Percentiles rank a stretch among this genome's conserved stretches.
phyloP scores from a whole-genome alignment of 2,329 filamentous ascomycete species.

The Neofusicoccum cordaticola region DNA sequence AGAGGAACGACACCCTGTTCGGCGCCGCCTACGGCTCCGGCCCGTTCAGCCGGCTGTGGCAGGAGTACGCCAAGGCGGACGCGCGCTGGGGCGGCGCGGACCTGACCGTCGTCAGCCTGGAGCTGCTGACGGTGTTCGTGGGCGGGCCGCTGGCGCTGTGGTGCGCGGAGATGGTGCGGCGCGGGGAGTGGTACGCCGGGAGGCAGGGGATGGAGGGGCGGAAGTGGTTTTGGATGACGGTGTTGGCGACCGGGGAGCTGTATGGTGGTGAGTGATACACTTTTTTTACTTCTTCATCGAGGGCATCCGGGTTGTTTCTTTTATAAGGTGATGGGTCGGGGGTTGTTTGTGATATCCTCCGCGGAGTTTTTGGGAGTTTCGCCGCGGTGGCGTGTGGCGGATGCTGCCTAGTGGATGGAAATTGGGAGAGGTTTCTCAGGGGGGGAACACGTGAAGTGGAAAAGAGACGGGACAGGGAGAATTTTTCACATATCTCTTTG shows the following conservation, averaged over 20 bases:
- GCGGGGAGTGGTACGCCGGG: slow-evolving; percentile 26
- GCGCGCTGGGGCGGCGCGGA: slow-evolving; percentile 59
- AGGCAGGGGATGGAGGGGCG: slow-evolving; percentile 32
- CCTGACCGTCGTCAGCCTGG: slow-evolving; percentile 57
- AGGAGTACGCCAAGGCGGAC: slow-evolving; percentile 66
- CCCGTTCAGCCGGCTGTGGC: slow-evolving; percentile 57
- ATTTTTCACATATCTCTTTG: background rate
- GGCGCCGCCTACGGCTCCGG: slow-evolving; percentile 57
- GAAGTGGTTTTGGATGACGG: slow-evolving; percentile 54
- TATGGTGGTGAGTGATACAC: slow-evolving; percentile 51
- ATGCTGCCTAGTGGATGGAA: too few species aligned
- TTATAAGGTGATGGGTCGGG: background rate
- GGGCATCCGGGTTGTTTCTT: background rate
- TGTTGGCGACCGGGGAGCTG: slow-evolving; percentile 61
- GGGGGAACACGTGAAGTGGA: background rate
- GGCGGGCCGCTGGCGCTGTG: slow-evolving; percentile 58
- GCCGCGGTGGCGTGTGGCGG: background rate
- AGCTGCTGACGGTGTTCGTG: slow-evolving; percentile 60
- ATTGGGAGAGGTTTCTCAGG: background rate
- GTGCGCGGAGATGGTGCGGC: slow-evolving; percentile 53
- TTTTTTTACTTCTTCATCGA: background rate
- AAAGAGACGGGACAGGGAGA: background rate
- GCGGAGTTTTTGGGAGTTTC: background rate
- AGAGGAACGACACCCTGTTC: slow-evolving; percentile 54
- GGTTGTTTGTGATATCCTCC: background rate